These are phyloP conservation scores for Suhomyces coccinellae DNA, from an alignment of 1,139 yeast species.

Conservation along the genomic window DNA sequence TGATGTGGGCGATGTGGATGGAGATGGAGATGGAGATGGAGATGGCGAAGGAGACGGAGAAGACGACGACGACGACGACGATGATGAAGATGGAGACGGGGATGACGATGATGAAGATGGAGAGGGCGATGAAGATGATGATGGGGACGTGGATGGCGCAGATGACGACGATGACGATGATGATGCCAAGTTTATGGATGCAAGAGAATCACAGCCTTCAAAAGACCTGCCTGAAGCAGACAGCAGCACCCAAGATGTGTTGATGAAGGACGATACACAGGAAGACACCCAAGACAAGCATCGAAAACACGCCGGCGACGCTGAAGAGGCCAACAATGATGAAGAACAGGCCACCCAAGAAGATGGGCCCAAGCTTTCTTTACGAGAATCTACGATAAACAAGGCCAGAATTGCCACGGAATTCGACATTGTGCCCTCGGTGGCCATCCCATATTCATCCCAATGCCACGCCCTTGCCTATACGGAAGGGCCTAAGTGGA, in stretches of 20 bases:
- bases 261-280: constrained; percentile 13
- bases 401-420: constrained; percentile 49
- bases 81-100: constrained; percentile 19
- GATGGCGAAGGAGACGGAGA: constrained; percentile 17
- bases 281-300: constrained; percentile 13
- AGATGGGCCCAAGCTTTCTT: constrained; percentile 16
- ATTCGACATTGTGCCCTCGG: constrained; percentile 65
- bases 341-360: constrained; percentile 2
- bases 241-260: constrained; percentile 9
- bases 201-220: constrained; percentile 9
- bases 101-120: constrained; percentile 20
- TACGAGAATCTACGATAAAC: constrained; percentile 40
- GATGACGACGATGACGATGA: constrained; percentile 19
- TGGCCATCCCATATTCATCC: constrained; percentile 69
- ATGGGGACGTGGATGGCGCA: constrained; percentile 15
- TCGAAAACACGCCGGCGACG: constrained; percentile 13
- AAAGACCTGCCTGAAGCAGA: constrained; percentile 6
- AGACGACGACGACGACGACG: constrained; percentile 17
- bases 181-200: constrained; percentile 12
- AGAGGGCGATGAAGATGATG: constrained; percentile 18
- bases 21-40: constrained; percentile 17
- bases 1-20: constrained; percentile 17
- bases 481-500: constrained; percentile 81
- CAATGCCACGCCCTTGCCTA: constrained; percentile 77
- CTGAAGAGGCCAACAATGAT: constrained; percentile 16